Evolutionary conservation across 345 rosid species (phyloP).

Genomic region (Triadica sebifera): DNA sequence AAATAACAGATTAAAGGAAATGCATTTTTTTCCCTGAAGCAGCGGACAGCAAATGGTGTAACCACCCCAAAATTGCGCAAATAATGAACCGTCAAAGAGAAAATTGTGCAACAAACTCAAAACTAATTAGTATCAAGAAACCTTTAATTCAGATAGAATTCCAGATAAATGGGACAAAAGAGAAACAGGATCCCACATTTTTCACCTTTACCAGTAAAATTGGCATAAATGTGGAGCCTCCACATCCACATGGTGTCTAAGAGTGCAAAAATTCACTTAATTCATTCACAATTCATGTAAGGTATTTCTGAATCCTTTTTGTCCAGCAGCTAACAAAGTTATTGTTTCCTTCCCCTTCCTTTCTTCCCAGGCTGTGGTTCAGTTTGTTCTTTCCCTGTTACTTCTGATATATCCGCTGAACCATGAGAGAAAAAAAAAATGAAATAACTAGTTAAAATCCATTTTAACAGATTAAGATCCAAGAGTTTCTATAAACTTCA

Average conservation of each 20-base stretch:
- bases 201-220: background rate
- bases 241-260: background rate
- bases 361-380: constrained; percentile 72
- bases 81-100: background rate
- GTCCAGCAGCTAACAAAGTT: constrained; percentile 18
- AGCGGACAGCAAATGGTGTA: background rate
- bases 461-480: background rate
- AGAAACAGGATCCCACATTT: background rate
- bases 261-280: constrained; percentile 6
- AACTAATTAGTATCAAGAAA: background rate
- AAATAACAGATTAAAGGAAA: background rate
- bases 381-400: constrained; percentile 67
- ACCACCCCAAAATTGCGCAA: background rate
- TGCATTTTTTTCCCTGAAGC: background rate
- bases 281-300: background rate
- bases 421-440: background rate
- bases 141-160: background rate
- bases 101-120: background rate
- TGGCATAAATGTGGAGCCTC: background rate
- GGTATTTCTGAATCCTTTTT: constrained; percentile 2
- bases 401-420: constrained; percentile 75
- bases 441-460: constrained; percentile 11
- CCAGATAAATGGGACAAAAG: background rate
- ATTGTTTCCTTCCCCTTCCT: constrained; percentile 94
- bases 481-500: background rate